phyloP scores from a whole-genome alignment of 495 filamentous ascomycete species.

The Aspergillus ostianus region DNA sequence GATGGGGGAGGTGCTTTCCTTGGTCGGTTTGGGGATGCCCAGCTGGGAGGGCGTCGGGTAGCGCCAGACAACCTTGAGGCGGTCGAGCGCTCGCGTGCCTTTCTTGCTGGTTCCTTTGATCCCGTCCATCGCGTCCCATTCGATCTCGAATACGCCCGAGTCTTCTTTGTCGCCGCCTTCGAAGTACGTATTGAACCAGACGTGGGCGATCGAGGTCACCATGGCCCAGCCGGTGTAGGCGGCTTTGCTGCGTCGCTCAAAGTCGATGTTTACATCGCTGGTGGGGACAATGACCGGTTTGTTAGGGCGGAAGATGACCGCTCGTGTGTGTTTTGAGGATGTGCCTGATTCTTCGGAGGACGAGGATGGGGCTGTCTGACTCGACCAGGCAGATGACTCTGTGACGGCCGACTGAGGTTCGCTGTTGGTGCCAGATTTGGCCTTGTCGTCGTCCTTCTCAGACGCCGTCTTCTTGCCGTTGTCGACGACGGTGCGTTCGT shows the following conservation, averaged over 20 bases:
- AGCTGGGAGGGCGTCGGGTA: conserved; percentile 31
- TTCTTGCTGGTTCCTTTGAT: conserved; percentile 79
- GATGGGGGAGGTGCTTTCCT: conserved; percentile 16
- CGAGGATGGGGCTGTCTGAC: neutral
- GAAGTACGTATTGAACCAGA: conserved; percentile 96
- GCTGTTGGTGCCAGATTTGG: conserved; percentile 5
- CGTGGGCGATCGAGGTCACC: conserved; percentile 88
- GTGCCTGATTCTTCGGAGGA: conserved; percentile 10
- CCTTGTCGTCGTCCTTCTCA: conserved; percentile 8
- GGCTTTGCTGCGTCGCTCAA: conserved; percentile 77
- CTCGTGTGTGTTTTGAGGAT: conserved; percentile 29
- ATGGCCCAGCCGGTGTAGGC: conserved; percentile 74
- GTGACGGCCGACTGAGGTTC: conserved; percentile 16
- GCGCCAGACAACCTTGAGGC: conserved; percentile 84
- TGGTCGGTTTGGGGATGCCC: conserved; percentile 18
- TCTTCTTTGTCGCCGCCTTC: conserved; percentile 71
- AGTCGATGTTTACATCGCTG: conserved; percentile 84
- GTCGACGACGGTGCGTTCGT: conserved; percentile 73
- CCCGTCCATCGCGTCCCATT: conserved; percentile 68
- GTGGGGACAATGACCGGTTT: conserved; percentile 66
- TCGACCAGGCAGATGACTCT: neutral
- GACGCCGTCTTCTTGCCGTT: conserved; percentile 24
- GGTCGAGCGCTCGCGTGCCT: conserved; percentile 77
- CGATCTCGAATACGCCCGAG: conserved; percentile 60
- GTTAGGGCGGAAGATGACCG: conserved; percentile 75